Percentiles rank a stretch among this genome's conserved stretches.
Conservation (phyloP, 2,329 filamentous ascomycete genomes). For the Anisogramma anomala region DNA sequence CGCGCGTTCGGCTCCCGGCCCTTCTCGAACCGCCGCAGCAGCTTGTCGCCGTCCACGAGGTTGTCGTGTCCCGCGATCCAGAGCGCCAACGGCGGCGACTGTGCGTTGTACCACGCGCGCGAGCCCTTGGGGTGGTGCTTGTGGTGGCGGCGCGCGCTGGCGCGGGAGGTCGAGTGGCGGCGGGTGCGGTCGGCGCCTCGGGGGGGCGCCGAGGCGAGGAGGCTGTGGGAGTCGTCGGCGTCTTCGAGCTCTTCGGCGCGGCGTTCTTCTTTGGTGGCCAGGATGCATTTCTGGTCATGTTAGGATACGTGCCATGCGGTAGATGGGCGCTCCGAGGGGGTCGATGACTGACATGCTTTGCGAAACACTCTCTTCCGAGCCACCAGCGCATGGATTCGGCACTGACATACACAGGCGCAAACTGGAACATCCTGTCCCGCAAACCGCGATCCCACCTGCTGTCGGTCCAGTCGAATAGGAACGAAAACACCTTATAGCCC, state of each 20-base stretch:
- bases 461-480: conserved; percentile 83
- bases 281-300: conserved; percentile 62
- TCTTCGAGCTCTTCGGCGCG: conserved; percentile 51
- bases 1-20: conserved; percentile 71
- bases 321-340: not conserved
- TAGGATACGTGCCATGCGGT: not conserved
- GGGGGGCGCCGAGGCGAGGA: not conserved
- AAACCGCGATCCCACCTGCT: conserved; percentile 71
- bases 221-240: conserved; percentile 29
- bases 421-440: conserved; percentile 77
- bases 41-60: conserved; percentile 67
- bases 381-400: conserved; percentile 92
- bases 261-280: conserved; percentile 63
- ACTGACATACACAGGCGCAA: conserved; percentile 80
- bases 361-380: conserved; percentile 51
- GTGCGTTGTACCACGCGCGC: conserved; percentile 70
- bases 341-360: conserved; percentile 24
- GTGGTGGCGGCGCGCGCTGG: conserved; percentile 18
- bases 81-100: conserved; percentile 70
- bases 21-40: conserved; percentile 62
- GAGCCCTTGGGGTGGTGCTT: conserved; percentile 33
- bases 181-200: not conserved
- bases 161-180: conserved; percentile 7
- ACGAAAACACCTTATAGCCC: conserved; percentile 81
- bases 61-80: conserved; percentile 80